Base-by-base conservation (phyloP, 2,329 filamentous ascomycete species). In the Trichophyton equinum region DNA sequence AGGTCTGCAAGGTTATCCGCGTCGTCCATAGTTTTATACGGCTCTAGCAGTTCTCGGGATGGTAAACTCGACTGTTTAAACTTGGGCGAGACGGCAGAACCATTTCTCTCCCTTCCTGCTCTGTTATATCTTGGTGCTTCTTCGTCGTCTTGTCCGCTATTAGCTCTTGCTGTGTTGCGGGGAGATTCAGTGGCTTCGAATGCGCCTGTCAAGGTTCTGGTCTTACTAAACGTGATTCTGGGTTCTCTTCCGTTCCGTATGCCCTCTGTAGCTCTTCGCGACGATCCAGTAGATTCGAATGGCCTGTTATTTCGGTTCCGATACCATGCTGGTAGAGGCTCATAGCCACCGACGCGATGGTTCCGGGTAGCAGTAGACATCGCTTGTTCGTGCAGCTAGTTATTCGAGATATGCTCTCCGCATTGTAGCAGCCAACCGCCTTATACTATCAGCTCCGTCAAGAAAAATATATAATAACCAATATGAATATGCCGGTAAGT, bases 11-110 rank as follows among this genome's bases (percentile, higher is more conserved):
- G 59, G 49, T 71, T 68, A 36, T 72, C 71, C 42, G 71, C 73
- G 49, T 75, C 72, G 18, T 73, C 69, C 59, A 76, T 75, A 62
- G 69, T 68, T 57, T 68, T 68, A 62, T 78, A 77, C 4, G 69
- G 66, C 55, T 77, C 74, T 9, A 66, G 66, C 7, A 75, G 62
- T 57, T 74, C 76, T 30, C 67, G 67, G 1, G 66, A 74, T 1
- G 75, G 74, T 47, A 72, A 75, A 3, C 72, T 72, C 18, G 65
- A 63, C 22, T n/a, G 49, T 44, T 69, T 65, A 9, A 67, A 73
- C 13, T 69, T 66, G 1, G 74, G 72, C 9, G 72, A 75, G 22
- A 65, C 66, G 30, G 62, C 60, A 61, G 65, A 63, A 46, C 65
- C 57, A 7, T 63, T 65, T 22, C 67, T 67, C 33, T 67, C 68